A percentile compares a stretch with the other conserved stretches of the same genome.
These are phyloP conservation scores for Hydrangea macrophylla DNA, from an alignment of 148 eudicot species.

Conservation along the genomic window DNA sequence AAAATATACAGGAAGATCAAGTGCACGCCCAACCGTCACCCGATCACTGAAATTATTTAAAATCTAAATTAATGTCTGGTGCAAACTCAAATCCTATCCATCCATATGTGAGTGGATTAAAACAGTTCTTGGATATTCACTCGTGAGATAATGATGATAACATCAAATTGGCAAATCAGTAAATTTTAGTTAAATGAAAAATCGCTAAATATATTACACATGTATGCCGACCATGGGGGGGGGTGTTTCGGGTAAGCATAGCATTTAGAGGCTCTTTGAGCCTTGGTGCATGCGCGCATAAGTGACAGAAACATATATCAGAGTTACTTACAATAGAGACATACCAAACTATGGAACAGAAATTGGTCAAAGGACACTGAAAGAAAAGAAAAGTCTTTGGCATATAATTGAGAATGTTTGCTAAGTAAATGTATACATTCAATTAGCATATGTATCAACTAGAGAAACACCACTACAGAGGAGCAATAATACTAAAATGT, in stretches of 20 bases:
- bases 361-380: too few species aligned
- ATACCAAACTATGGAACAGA: neutral
- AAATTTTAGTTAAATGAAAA: neutral
- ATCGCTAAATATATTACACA: too few species aligned
- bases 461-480: neutral
- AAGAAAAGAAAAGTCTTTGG: neutral
- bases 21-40: conserved; percentile 93
- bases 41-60: conserved; percentile 61
- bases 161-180: neutral
- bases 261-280: too few species aligned
- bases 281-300: too few species aligned
- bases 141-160: neutral
- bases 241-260: too few species aligned
- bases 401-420: neutral
- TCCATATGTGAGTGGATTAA: neutral
- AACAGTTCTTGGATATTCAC: neutral
- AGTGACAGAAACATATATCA: neutral
- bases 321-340: neutral
- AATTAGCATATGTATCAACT: neutral
- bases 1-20: conserved; percentile 97
- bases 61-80: neutral
- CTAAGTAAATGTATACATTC: neutral
- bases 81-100: neutral
- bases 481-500: neutral
- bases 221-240: too few species aligned